A percentile compares a stretch with the other conserved stretches of the same genome.
phyloP scores from a whole-genome alignment of 768 basidiomycete species.

The Boletus sensibilis region DNA sequence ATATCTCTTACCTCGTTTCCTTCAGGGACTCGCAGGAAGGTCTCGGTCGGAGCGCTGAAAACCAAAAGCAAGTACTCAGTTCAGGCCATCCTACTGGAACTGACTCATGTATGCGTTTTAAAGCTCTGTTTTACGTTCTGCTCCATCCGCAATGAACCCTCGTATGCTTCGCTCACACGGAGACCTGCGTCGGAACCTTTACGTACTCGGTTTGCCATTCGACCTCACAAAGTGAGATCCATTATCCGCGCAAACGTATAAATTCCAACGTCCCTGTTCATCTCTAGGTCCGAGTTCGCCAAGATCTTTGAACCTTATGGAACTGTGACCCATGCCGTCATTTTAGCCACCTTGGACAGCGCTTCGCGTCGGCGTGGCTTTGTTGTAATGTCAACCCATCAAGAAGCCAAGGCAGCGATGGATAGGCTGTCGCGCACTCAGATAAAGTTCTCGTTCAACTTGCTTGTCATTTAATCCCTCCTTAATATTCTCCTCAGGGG shows the following conservation, averaged over 20 bases:
- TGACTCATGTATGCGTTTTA: slow-evolving; percentile 22
- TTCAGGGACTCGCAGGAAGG: slow-evolving; percentile 12
- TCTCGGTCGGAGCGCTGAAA: slow-evolving; percentile 53
- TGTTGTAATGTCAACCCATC: slow-evolving; percentile 74
- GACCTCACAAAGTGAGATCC: slow-evolving; percentile 67
- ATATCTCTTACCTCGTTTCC: slow-evolving; percentile 8
- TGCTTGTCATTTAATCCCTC: background rate
- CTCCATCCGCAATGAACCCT: background rate
- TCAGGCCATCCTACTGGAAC: background rate
- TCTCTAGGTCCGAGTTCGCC: slow-evolving; percentile 51
- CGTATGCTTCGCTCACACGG: slow-evolving; percentile 27
- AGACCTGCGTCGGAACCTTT: slow-evolving; percentile 70
- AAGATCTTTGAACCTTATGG: slow-evolving; percentile 64
- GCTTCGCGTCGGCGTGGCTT: slow-evolving; percentile 82
- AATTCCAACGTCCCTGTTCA: background rate
- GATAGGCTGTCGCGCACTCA: slow-evolving; percentile 61
- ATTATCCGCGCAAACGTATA: background rate
- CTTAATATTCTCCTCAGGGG: slow-evolving; percentile 44
- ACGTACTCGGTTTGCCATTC: slow-evolving; percentile 82
- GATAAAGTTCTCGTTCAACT: slow-evolving; percentile 50
- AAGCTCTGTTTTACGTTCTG: slow-evolving; percentile 40
- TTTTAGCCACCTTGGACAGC: slow-evolving; percentile 81
- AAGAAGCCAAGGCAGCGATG: slow-evolving; percentile 72
- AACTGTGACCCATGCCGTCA: slow-evolving; percentile 71
- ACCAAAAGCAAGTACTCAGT: slow-evolving; percentile 48